Evolutionary conservation across 305 asterid genomes (phyloP).

Genomic region (Striga hermonthica): DNA sequence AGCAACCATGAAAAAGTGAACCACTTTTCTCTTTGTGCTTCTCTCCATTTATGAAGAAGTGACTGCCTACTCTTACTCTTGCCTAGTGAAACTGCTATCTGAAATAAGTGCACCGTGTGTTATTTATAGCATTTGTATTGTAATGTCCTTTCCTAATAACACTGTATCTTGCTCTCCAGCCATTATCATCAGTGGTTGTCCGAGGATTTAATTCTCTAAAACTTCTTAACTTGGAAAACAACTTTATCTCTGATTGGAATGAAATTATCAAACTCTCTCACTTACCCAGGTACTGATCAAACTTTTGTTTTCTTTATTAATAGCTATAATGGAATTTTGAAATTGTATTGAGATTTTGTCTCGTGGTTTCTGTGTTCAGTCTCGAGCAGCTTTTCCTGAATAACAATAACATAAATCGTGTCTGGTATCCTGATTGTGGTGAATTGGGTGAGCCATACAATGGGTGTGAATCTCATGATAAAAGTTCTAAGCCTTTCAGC

Average conservation of each 20-base stretch:
- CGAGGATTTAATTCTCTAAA: conserved; percentile 72
- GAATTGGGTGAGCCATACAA: conserved; percentile 35
- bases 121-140: conserved; percentile 19
- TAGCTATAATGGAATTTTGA: conserved; percentile 18
- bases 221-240: conserved; percentile 82
- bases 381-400: conserved; percentile 86
- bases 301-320: conserved; percentile 3
- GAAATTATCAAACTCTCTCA: conserved; percentile 73
- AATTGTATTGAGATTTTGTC: conserved; percentile 27
- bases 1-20: too few relatives aligned
- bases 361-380: conserved; percentile 45
- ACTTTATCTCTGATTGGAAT: conserved; percentile 71
- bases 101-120: too few relatives aligned
- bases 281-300: conserved; percentile 51
- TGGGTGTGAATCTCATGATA: conserved; percentile 38
- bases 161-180: conserved; percentile 46
- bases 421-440: conserved; percentile 60
- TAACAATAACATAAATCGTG: conserved; percentile 56
- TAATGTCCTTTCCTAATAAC: conserved; percentile 18
- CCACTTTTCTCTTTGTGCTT: too few relatives aligned
- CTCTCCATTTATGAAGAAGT: too few relatives aligned
- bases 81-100: too few relatives aligned
- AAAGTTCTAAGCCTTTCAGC: conserved; percentile 51
- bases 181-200: conserved; percentile 50
- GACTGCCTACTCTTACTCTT: too few relatives aligned